Base-by-base conservation (phyloP, 2,329 filamentous ascomycete genomes). In the Neurospora sp. region DNA sequence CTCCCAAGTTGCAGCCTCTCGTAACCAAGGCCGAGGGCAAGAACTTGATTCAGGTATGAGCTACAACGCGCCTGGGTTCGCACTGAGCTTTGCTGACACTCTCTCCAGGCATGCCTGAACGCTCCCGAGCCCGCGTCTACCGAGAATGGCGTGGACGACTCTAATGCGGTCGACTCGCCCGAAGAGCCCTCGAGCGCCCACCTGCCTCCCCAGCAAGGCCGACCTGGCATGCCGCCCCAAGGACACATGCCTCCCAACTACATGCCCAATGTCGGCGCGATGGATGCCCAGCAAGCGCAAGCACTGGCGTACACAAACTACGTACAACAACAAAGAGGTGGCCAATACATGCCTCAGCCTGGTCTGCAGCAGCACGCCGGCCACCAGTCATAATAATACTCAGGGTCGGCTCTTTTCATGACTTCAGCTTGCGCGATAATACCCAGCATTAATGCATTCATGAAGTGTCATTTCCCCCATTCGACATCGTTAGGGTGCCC, bases 1-100 rank as follows among this genome's bases (percentile, higher is more conserved):
- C 96, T 17, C 96, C 96, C 23, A 99, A 99, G 85, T 89, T 99
- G 70, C 96, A 98, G 83, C 96, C 96, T 73, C 89, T 99, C 69
- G 96, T 98, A 76, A 99, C 96, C 73, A 98, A 98, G 85, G 91
- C 96, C 19, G 96, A 98, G 83, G 96, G 96, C 83, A 99, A 99
- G 88, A 99, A 99, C 81, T 85, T 99, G 74, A 98, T 99, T 76
- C 96, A 99, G 89, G 96, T 97, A 88, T 74, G 88, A 23, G n/a
- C 67, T 28, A 52, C 40, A 39, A 19, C 8, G 8, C 33, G 23
- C 68, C 40, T 39, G 43, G 37, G 68, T 72, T 46, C 40, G 67
- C 69, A 57, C 43, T 33, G 72, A 69, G 72, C 72, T 81, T 84
- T 75, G 33, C 38, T 68, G 3, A 69, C 67, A 43, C 69, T 74